Base-by-base conservation (phyloP, 805 yeast species). In the Starmera quercuum region DNA sequence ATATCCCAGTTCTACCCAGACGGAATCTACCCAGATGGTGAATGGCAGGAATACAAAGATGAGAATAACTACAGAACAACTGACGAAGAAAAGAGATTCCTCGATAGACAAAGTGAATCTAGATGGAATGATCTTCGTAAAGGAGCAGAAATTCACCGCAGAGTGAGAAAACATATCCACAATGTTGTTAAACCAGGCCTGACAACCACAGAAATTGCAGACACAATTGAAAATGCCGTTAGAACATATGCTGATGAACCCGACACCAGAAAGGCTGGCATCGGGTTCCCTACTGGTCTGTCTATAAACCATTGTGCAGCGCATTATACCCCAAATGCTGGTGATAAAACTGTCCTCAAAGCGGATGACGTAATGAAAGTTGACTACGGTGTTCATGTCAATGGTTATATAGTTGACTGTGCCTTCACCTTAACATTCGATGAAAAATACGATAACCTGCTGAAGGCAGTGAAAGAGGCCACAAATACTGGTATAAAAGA, bases 251-350 rank as follows among this genome's bases (percentile, higher is more conserved):
- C 87, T 12, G 81, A 80, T 32, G 67, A 65, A 34, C 55, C 58
- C 21, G 81, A 78, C 47, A 68, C 76, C 28, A 69, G 73, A 20
- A 68, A 72, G 40, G 92, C 86, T 13, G 99, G 99, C 26, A 76
- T 88, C 49, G 99, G 97, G 6, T 92, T 92, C 71, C 99, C 99
- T 32, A 87, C 97, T n/a, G 99, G 99, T 38, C 71, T 92, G 26
- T 85, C 95, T 1, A 59, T 90, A 43, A 92, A 92, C 61, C 83
- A 87, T 53, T 80, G 86, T 53, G 99, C 99, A 18, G 98, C 98
- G 0, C 99, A 92, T 57, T 92, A 87, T 61, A 90, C 97, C 0
- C 98, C 98, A 11, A 92, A 92, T 61, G 81, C 90, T 5, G 95
- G 95, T 10, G 98, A 92, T 57, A 85, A 77, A 49, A 72, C 84